These are phyloP conservation scores for Heterobasidion parviporum DNA, from an alignment of 1,284 basidiomycete genomes.

Conservation along the genomic window DNA sequence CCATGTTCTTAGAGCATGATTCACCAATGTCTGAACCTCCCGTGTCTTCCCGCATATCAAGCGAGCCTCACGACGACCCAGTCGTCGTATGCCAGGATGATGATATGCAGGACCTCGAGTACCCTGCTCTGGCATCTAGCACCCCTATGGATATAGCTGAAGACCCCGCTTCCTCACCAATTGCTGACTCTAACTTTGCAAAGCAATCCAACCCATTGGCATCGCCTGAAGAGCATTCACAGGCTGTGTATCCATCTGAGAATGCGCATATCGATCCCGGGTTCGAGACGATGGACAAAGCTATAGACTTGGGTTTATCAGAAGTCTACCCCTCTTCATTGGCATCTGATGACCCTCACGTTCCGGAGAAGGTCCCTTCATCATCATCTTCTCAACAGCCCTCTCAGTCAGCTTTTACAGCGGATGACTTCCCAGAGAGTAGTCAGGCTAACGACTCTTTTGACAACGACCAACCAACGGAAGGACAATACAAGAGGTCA, in stretches of 20 bases:
- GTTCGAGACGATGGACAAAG: no score
- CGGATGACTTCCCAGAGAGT: neutral
- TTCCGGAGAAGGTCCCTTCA: neutral
- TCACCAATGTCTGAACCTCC: constrained; percentile 18
- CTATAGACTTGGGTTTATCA: no score
- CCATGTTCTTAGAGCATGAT: constrained; percentile 7
- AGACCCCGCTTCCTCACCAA: neutral
- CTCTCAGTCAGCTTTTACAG: neutral
- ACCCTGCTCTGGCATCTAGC: neutral
- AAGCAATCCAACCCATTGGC: neutral
- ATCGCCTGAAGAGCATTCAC: no score
- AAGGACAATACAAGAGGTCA: neutral
- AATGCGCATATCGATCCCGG: neutral
- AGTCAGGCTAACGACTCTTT: neutral
- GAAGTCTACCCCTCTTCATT: no score
- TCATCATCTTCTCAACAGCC: neutral
- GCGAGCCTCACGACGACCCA: constrained; percentile 1
- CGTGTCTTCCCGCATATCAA: constrained; percentile 9
- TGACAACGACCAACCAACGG: neutral
- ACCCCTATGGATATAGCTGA: neutral
- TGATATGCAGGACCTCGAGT: neutral
- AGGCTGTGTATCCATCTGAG: neutral
- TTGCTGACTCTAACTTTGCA: no score
- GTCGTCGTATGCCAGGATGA: neutral
- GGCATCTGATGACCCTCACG: neutral